phyloP scores from a whole-genome alignment of 345 rosid species.

The Euclidium syriacum region DNA sequence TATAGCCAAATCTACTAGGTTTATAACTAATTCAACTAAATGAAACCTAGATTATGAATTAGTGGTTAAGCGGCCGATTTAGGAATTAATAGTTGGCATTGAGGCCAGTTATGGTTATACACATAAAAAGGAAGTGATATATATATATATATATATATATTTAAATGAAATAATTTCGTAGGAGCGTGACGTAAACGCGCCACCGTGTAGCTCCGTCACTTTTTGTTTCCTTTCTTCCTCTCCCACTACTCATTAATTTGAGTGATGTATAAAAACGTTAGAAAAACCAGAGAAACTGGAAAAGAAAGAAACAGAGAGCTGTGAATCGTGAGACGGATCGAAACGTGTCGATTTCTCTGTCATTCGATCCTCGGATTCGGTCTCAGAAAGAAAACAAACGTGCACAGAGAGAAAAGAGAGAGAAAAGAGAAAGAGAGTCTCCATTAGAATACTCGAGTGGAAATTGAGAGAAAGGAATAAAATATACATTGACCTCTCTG shows the following conservation, averaged over 20 bases:
- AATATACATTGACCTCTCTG: constrained; percentile 58
- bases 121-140: no score
- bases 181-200: constrained; percentile 23
- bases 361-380: constrained; percentile 24
- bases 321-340: not conserved
- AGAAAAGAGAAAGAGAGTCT: constrained; percentile 2
- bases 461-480: constrained; percentile 30
- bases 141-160: no score
- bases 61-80: no score
- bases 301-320: not conserved
- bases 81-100: no score
- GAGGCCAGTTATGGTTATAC: no score
- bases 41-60: no score
- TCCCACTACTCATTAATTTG: not conserved
- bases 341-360: constrained; percentile 23
- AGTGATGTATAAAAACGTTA: not conserved
- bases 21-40: no score
- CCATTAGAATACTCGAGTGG: constrained; percentile 17
- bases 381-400: constrained; percentile 29
- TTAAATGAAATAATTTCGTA: no score
- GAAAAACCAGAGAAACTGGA: not conserved
- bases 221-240: not conserved
- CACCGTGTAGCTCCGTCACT: not conserved
- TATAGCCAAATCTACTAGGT: no score
- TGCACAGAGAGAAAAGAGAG: constrained; percentile 18